Evolutionary conservation across 352 stramenopile species (phyloP), one percentile per base, ranked within the genome.

Genomic region (Phytophthora pinifolia): DNA sequence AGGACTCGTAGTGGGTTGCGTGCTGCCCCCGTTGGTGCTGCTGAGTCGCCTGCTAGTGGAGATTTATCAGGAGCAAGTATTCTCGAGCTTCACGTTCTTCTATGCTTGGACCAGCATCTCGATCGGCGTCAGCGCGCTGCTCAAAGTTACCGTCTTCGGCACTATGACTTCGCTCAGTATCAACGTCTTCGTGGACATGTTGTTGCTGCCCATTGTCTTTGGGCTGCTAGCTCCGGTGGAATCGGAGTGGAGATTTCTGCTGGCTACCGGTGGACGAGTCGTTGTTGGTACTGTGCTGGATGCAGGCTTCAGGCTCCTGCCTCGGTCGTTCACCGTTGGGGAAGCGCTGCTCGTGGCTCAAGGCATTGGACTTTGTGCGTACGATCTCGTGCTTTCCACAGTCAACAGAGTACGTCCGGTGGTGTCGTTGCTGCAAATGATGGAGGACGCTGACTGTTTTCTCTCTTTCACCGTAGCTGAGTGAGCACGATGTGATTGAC

Each of bases 281-380:
- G 3, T 72, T 15, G 64, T 81, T 39, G 64, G 64, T 29, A 5
- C 53, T 50, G 55, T 83, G 13, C 52, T 91, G 12, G 46, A 55
- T 31, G 74, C 63, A 17, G 81, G 76, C 0, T 53, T 86, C 8
- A 50, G 62, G 9, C 62, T 70, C 4, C 48, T 92, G 5, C 69
- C 69, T 13, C 62, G 71, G 5, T 94, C 84, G 9, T 91, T 94
- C 44, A 94, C 79, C 2, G 42, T 90, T 27, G 82, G 84, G 0
- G 84, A 94, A 59, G 80, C 72, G 9, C 30, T 89, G 35, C 67
- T 94, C 15, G 67, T 89, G 14, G 68, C 79, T 2, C 76, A 94
- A 42, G 75, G 73, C 3, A 27, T 91, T 15, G 68, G 79, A 1
- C 52, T 91, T 38, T 67, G 63, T 13, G 39, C 67, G 6, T 70